These are phyloP conservation scores for Taxillus chinensis DNA, from an alignment of 164 flowering plant genomes.

Conservation along the genomic window DNA sequence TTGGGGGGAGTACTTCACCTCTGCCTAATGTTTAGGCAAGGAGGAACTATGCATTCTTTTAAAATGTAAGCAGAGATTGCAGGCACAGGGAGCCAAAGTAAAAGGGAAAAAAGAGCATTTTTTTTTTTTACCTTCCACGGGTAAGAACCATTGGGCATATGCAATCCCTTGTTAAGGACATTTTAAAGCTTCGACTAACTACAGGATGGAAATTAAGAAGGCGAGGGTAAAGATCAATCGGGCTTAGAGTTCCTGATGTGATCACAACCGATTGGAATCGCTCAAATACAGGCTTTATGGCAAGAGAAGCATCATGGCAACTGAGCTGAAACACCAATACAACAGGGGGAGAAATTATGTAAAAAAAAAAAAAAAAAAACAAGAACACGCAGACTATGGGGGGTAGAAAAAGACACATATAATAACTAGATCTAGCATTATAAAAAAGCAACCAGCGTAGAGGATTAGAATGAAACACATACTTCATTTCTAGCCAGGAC, in stretches of 20 bases:
- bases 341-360: slow-evolving; percentile 3
- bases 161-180: slow-evolving; percentile 98
- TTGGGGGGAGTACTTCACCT: no score
- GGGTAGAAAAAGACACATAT: no score
- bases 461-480: no score
- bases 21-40: no score
- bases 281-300: slow-evolving; percentile 94
- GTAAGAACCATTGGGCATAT: slow-evolving; percentile 99
- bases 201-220: slow-evolving; percentile 95
- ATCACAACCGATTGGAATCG: slow-evolving; percentile 96
- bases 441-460: no score
- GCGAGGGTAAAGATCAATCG: slow-evolving; percentile 94
- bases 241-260: slow-evolving; percentile 97
- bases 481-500: no score
- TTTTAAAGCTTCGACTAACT: slow-evolving; percentile 89
- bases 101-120: not conserved
- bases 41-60: no score
- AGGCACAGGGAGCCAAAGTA: no score
- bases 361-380: no score
- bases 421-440: no score
- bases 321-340: slow-evolving; percentile 51
- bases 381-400: not conserved
- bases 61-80: no score
- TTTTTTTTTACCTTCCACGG: slow-evolving; percentile 73
- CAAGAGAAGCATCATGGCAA: slow-evolving; percentile 98